Evolutionary conservation across 345 rosid species (phyloP), one percentile per base, ranked within the genome.

Genomic region (Linum usitatissimum): DNA sequence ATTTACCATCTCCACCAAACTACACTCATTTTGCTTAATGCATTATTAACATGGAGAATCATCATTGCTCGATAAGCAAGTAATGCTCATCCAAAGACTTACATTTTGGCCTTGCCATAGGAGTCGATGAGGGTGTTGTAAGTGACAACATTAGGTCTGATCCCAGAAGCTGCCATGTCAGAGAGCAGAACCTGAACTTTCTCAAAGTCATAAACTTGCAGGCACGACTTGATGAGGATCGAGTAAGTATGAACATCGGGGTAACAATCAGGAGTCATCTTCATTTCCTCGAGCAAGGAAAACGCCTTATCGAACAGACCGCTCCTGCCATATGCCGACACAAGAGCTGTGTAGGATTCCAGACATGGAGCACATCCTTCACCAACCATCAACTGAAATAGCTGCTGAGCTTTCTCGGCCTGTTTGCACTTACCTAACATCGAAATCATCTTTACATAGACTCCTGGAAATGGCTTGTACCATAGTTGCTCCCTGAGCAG

Each of bases 371-470:
- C 73, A 74, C 95, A 91, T 6, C 89, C 96, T 74, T 92, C 96
- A 63, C 68, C 75, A 34, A 84, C 61, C 95, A 92, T 88, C 55
- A 64, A 85, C 54, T 79, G 82, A 76, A 88, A 88, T 55, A 92
- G 87, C 51, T 78, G 83, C 64, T 69, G 81, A 10, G 98, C 98
- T 69, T 85, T 92, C 13, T 79, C 83, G 6, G 98, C 86, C 71
- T 86, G 93, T 74, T 82, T 88, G 73, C 96, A 92, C 80, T 88
- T 88, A 6, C 96, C 93, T 38, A 92, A 90, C 98, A 88, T 85
- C 62, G 89, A 87, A 59, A 92, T 82, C 21, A 92, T 79, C 79
- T 85, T 86, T 21, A 92, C 74, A 62, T 88, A 92, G 57, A 84
- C 68, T 51, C 81, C 87, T 61, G 86, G 12, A 68, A 79, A 79